phyloP scores from a whole-genome alignment of 441 rosid species.

The Heliophila coronopifolia region DNA sequence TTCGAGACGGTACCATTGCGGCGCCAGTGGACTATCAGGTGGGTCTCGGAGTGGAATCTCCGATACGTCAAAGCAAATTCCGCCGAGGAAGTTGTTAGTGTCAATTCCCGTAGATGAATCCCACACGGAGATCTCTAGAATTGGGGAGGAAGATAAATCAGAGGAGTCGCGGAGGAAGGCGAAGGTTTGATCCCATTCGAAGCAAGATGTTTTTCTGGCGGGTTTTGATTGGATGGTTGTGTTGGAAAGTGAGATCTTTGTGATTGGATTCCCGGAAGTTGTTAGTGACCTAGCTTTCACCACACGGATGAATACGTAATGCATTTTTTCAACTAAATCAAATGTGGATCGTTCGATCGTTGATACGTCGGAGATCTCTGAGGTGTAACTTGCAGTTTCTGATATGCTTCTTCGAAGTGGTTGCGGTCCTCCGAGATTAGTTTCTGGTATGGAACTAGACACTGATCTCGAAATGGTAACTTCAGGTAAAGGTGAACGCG shows the following conservation, averaged over 20 bases:
- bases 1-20: slow-evolving; percentile 67
- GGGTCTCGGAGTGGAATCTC: slow-evolving; percentile 66
- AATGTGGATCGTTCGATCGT: slow-evolving; percentile 61
- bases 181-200: slow-evolving; percentile 66
- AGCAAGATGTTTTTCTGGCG: slow-evolving; percentile 38
- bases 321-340: slow-evolving; percentile 70
- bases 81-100: slow-evolving; percentile 43
- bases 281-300: slow-evolving; percentile 55
- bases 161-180: slow-evolving; percentile 51
- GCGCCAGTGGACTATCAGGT: slow-evolving; percentile 68
- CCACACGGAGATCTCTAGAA: slow-evolving; percentile 54
- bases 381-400: slow-evolving; percentile 33
- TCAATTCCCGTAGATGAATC: slow-evolving; percentile 31
- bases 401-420: slow-evolving; percentile 40
- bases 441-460: slow-evolving; percentile 41
- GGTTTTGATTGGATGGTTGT: slow-evolving; percentile 41
- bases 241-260: slow-evolving; percentile 40
- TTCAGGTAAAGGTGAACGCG: slow-evolving; percentile 32
- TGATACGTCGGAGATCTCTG: slow-evolving; percentile 51
- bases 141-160: slow-evolving; percentile 36
- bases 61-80: slow-evolving; percentile 51
- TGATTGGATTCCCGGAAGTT: slow-evolving; percentile 46
- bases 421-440: slow-evolving; percentile 36
- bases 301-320: slow-evolving; percentile 54
- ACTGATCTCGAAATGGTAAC: slow-evolving; percentile 34